Conservation (phyloP, 75 land plant species). For the Pseudotsuga menziesii region DNA sequence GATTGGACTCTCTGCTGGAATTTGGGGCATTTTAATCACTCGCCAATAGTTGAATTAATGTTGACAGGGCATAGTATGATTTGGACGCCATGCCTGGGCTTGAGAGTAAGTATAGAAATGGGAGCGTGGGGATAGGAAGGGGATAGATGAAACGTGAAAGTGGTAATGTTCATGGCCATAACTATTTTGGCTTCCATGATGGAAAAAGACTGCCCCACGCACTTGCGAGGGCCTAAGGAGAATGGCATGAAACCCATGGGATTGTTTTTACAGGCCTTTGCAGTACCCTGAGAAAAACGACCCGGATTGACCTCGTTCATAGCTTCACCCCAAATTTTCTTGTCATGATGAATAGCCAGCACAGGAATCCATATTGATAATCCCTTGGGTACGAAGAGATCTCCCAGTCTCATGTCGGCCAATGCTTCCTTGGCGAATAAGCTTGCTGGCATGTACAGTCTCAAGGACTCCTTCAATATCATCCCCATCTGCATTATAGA, state of each 20-base stretch:
- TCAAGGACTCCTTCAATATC: constrained; percentile 60
- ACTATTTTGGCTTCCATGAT: constrained; percentile 55
- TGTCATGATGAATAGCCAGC: constrained; percentile 24
- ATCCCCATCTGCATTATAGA: constrained; percentile 51
- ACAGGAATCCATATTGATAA: constrained; percentile 15
- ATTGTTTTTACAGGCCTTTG: constrained; percentile 33
- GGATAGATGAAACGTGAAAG: constrained; percentile 41
- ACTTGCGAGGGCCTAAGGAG: constrained; percentile 46
- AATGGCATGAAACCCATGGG: constrained; percentile 60
- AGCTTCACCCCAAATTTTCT: constrained; percentile 37
- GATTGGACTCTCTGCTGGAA: too few species aligned
- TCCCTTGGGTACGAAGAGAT: constrained; percentile 30
- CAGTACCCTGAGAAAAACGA: constrained; percentile 41
- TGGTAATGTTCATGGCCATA: constrained; percentile 46
- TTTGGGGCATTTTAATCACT: too few species aligned
- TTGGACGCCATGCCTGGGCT: constrained; percentile 53
- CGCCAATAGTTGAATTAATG: too few species aligned
- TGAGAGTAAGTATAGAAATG: constrained; percentile 26
- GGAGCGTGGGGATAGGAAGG: constrained; percentile 60
- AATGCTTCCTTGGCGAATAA: constrained; percentile 36
- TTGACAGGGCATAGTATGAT: constrained; percentile 13
- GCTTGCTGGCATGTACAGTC: constrained; percentile 48
- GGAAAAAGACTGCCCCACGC: constrained; percentile 63
- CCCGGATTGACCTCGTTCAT: constrained; percentile 50
- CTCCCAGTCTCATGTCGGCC: constrained; percentile 41